Evolutionary conservation across 2,329 filamentous ascomycete species (phyloP).

Genomic region (Cyphellophora europaea): DNA sequence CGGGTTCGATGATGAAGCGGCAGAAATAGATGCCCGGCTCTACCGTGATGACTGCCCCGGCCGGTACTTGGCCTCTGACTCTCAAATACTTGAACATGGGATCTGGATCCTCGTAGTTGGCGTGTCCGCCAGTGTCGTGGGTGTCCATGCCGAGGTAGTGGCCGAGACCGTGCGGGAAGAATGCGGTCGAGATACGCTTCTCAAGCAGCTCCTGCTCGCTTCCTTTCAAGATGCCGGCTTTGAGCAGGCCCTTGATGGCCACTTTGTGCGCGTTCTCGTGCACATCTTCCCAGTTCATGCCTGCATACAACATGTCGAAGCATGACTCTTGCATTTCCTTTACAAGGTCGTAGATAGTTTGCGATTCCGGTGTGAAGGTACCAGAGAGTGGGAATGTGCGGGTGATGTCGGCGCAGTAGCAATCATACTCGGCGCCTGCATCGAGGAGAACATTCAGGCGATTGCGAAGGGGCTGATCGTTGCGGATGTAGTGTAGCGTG

Average conservation of each 20-base stretch:
- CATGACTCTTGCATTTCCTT: conserved; percentile 71
- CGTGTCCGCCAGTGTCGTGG: conserved; percentile 73
- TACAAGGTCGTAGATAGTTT: conserved; percentile 68
- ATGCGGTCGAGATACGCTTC: conserved; percentile 73
- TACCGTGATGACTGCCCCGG: conserved; percentile 79
- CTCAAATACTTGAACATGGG: conserved; percentile 79
- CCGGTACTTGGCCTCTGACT: conserved; percentile 64
- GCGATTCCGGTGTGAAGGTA: conserved; percentile 58
- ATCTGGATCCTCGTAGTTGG: conserved; percentile 71
- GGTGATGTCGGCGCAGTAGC: conserved; percentile 86
- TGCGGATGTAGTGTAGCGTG: conserved; percentile 77
- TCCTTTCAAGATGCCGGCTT: conserved; percentile 62
- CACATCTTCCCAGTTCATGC: conserved; percentile 60
- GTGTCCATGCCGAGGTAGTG: conserved; percentile 92
- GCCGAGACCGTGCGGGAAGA: conserved; percentile 84
- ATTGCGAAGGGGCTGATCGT: conserved; percentile 61
- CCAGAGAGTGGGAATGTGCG: conserved; percentile 74
- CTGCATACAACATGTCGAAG: conserved; percentile 59
- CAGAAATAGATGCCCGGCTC: conserved; percentile 96
- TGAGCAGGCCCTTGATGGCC: conserved; percentile 60
- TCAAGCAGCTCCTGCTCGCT: conserved; percentile 60
- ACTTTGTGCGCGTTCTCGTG: conserved; percentile 65
- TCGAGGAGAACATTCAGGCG: conserved; percentile 74
- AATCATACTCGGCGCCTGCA: conserved; percentile 74
- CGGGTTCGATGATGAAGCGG: conserved; percentile 76